Evolutionary conservation across 2,329 filamentous ascomycete genomes (phyloP), one percentile per base, ranked within the genome.

Genomic region (Alternaria gaisen): DNA sequence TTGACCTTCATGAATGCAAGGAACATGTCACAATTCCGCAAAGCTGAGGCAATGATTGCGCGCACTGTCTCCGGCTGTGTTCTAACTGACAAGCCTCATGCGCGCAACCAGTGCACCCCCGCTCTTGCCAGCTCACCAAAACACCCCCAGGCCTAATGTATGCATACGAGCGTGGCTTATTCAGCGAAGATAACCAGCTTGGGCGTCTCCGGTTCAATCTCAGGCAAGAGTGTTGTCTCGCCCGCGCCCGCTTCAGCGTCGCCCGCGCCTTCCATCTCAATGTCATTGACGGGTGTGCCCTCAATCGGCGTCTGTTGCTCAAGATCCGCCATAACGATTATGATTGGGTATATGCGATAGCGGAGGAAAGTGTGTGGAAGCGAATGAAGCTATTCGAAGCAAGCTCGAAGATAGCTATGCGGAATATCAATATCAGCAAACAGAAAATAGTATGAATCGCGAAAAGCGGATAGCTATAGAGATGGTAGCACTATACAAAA

Each of bases 181-280:
- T 84, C 82, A 41, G 83, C 70, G 69, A 84, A 84, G 20, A 80
- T 79, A 28, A 77, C 73, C 47, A 79, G 73, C 67, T 78, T 79
- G 1, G 79, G 76, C 16, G 57, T 47, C 53, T 80, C 80, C 2
- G 80, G 77, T 73, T 83, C 81, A 43, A 82, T 77, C 51, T 81
- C 77, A 30, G 80, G 76, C 44, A 83, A 69, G n/a, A 73, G 75
- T 10, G 73, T 44, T 24, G 44, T 71, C 22, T 78, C 78, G 10
- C 58, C 71, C 8, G 53, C 65, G 41, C 28, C 66, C 40, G 57
- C 58, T 26, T 20, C 55, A 24, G 59, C 58, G 10, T 58, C 66
- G 18, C 62, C 70, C 16, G 63, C 65, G 10, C 69, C 72, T 24
- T 80, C 79, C 83, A 86, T 83, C 52, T 86, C 84, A 30, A 86